Evolutionary conservation across 441 rosid genomes (phyloP), one percentile per base, ranked within the genome.

Genomic region (Pelargonium myrrhifolium): DNA sequence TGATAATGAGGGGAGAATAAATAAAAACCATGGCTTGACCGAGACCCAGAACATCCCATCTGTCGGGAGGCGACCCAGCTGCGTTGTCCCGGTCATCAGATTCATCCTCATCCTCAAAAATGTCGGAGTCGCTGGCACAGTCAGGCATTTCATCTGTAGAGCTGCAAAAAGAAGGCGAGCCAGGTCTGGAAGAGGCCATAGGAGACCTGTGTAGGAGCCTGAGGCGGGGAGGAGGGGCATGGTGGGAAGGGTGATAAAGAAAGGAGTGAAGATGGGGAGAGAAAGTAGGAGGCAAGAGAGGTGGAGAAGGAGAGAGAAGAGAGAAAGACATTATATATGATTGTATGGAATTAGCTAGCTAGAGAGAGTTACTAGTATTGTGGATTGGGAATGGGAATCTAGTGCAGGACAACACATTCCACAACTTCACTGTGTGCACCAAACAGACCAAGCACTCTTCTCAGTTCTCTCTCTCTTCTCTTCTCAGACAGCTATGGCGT

Each of bases 21-120:
- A 9, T 12, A 20, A 21, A 18, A 18, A 56, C 61, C 61, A 56
- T 56, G 61, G 61, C 61, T 21, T 56, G 61, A 9, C 61, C 61
- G 22, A 56, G 61, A 56, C 61, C 61, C 9, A 56, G 61, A 56
- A 56, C 61, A 56, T 56, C 61, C 61, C 61, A 56, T 21, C 26
- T 20, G 5, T 56, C 61, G 10, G 61, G 61, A 56, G 20, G 9
- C 26, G 61, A 56, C 61, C 61, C 61, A 56, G 20, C 20, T 18
- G 14, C 1, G 2, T n/a, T n/a, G 59, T 7, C 59, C 22, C 15
- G 15, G 59, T 18, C 59, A 53, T 56, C 61, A 2, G 22, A 56
- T 21, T 56, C 61, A 56, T 56, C 61, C 0, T 56, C 61, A 3
- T 56, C 61, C 12, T 55, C 60, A 18, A 55, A 22, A 55, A 55